A percentile compares a stretch with the other conserved stretches of the same genome.
These are phyloP conservation scores for Coelastrella sp. DNA, from an alignment of 139 green algal genomes.

Conservation along the genomic window DNA sequence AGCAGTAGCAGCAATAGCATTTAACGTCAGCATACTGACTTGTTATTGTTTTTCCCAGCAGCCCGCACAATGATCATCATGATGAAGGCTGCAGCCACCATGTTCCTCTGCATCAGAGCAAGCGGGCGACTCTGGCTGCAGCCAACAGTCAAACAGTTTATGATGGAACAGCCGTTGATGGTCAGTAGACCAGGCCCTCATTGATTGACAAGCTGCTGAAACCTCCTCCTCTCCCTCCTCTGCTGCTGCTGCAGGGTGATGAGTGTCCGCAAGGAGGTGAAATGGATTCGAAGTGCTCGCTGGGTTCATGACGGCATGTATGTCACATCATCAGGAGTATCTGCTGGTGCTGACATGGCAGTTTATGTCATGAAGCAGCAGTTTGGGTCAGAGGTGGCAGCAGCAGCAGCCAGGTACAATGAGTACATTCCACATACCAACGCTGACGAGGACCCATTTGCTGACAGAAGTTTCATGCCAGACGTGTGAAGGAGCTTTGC, in stretches of 20 bases:
- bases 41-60: no score
- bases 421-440: slow-evolving; percentile 29
- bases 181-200: no score
- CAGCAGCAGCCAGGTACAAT: neutral
- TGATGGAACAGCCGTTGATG: no score
- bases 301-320: slow-evolving; percentile 39
- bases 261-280: neutral
- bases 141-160: no score
- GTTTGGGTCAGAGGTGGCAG: neutral
- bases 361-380: slow-evolving; percentile 18
- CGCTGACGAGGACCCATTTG: slow-evolving; percentile 15
- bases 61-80: no score
- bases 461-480: slow-evolving; percentile 4
- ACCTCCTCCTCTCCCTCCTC: neutral
- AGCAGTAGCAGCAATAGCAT: no score
- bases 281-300: slow-evolving; percentile 1
- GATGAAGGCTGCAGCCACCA: no score
- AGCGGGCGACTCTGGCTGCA: no score
- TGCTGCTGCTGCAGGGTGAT: neutral
- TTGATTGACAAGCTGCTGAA: neutral
- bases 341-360: slow-evolving; percentile 30
- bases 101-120: no score
- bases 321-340: slow-evolving; percentile 18
- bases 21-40: no score
- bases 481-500: neutral